phyloP scores from a whole-genome alignment of 768 basidiomycete species.

The Leccinum disarticulatum region DNA sequence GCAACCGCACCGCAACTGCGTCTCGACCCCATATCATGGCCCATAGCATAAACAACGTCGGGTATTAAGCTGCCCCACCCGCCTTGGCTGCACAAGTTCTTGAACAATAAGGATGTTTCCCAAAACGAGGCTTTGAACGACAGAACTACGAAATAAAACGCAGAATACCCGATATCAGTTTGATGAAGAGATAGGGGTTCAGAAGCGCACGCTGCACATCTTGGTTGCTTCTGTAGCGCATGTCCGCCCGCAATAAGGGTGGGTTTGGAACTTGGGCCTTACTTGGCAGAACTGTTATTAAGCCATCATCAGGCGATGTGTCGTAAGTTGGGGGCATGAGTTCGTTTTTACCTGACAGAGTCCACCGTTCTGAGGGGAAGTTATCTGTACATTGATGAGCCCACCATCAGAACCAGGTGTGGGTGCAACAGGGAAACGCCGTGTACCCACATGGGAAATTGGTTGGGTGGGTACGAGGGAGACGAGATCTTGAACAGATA shows the following conservation, averaged over 20 bases:
- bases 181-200: not conserved
- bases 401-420: constrained; percentile 1
- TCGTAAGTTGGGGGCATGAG: not conserved
- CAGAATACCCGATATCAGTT: constrained; percentile 6
- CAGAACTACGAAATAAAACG: constrained; percentile 22
- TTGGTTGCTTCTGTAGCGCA: constrained; percentile 50
- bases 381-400: constrained; percentile 1
- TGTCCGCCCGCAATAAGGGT: constrained; percentile 64
- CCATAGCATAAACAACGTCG: not conserved
- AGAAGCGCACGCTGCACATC: constrained; percentile 27
- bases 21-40: not conserved
- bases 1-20: not conserved
- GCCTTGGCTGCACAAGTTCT: constrained; percentile 32
- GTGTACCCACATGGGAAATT: constrained; percentile 5
- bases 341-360: constrained; percentile 32
- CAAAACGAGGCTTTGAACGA: constrained; percentile 31
- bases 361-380: constrained; percentile 11
- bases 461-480: constrained; percentile 17
- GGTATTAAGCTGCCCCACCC: constrained; percentile 15
- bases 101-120: constrained; percentile 36
- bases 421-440: constrained; percentile 8
- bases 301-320: constrained; percentile 10
- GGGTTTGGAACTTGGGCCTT: constrained; percentile 58
- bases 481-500: constrained; percentile 34
- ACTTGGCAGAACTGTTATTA: constrained; percentile 49